A percentile compares a stretch with the other conserved stretches of the same genome.
Evolutionary conservation across 1,139 yeast species (phyloP).

Genomic region (Blastobotrys arbuscula): DNA sequence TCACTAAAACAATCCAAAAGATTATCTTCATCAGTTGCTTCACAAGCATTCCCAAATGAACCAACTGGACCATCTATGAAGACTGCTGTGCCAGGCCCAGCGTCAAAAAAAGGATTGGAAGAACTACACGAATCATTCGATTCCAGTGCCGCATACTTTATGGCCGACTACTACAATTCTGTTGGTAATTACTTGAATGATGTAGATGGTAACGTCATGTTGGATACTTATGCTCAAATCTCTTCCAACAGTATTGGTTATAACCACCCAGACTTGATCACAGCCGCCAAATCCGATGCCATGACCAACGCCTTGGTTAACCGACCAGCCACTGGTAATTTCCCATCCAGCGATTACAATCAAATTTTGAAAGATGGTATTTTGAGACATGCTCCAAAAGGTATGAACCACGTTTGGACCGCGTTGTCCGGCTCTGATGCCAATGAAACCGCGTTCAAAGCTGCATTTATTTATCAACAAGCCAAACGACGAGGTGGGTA

Average conservation of each 20-base stretch:
- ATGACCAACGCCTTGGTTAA: conserved; percentile 65
- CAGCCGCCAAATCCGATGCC: conserved; percentile 57
- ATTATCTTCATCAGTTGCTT: background rate
- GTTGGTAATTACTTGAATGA: conserved; percentile 67
- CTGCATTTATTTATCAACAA: conserved; percentile 74
- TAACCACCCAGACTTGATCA: conserved; percentile 64
- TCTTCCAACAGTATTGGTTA: conserved; percentile 76
- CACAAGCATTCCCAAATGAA: conserved; percentile 48
- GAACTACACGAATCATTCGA: conserved; percentile 55
- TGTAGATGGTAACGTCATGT: conserved; percentile 60
- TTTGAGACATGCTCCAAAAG: conserved; percentile 27
- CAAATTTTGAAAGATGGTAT: conserved; percentile 47
- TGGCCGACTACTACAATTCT: conserved; percentile 64
- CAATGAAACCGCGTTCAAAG: conserved; percentile 78
- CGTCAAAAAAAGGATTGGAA: conserved; percentile 42
- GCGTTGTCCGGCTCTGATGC: conserved; percentile 82
- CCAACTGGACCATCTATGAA: conserved; percentile 54
- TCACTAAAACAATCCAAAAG: background rate
- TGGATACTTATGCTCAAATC: conserved; percentile 73
- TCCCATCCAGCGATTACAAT: conserved; percentile 60
- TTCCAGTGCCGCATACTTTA: conserved; percentile 59
- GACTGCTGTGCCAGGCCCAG: conserved; percentile 61
- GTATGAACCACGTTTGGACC: conserved; percentile 47
- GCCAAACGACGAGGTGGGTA: conserved; percentile 46
- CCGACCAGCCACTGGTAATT: conserved; percentile 75